phyloP scores from a whole-genome alignment of 83 land plant genomes.

The Larix sibirica region DNA sequence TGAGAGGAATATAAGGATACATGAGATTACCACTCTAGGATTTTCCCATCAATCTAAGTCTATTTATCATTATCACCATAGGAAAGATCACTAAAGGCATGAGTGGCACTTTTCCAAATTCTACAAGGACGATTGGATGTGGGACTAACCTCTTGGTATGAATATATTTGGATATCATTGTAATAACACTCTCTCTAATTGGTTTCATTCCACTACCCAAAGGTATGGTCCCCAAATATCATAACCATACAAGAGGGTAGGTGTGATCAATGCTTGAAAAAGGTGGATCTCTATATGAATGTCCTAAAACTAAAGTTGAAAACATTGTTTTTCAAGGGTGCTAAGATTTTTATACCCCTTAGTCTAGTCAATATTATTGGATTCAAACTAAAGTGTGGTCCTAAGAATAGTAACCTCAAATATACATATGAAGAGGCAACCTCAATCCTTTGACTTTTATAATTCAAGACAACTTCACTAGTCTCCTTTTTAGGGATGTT shows the following conservation, averaged over 20 bases:
- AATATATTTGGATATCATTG: background rate
- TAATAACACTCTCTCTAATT: background rate
- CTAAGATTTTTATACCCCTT: background rate
- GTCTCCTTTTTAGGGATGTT: no score
- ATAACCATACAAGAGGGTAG: background rate
- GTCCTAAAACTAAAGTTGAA: background rate
- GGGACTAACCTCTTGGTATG: background rate
- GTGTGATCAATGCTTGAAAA: background rate
- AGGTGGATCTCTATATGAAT: background rate
- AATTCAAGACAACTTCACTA: no score
- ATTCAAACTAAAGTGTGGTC: background rate
- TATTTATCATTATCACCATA: no score
- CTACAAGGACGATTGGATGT: background rate
- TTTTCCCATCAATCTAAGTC: no score
- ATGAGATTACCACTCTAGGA: background rate
- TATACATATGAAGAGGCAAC: background rate
- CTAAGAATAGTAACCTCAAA: background rate
- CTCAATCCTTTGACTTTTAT: no score
- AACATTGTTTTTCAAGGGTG: background rate
- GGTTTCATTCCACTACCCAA: background rate
- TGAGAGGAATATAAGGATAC: background rate
- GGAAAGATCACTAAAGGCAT: background rate
- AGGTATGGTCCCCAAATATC: background rate
- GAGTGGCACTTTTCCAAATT: background rate
- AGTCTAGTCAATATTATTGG: background rate